Evolutionary conservation across 192 early-diverging fungal species (phyloP), one percentile per base, ranked within the genome.

Genomic region (Spizellomyces sp.): DNA sequence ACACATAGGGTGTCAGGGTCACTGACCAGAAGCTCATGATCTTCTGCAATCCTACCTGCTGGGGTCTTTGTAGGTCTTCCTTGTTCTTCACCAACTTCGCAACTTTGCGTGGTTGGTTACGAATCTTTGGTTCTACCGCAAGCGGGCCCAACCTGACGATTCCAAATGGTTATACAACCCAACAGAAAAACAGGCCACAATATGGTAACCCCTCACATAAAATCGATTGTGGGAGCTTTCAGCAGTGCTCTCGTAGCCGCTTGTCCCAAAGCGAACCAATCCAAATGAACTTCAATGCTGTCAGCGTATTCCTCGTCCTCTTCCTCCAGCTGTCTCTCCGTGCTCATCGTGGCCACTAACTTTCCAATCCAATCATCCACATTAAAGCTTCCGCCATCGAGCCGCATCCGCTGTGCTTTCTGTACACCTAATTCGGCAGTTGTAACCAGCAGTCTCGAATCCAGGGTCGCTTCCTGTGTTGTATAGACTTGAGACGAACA

Each of bases 391-490:
- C 88, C 84, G 41, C 85, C 84, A 59, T 93, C 91, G 44, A 94
- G 80, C 8, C 88, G 86, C 76, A 96, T 82, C 61, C 89, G 86
- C 58, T 90, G 86, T 6, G 91, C 90, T 54, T 90, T 93, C 77
- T 93, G 87, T 9, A 87, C 87, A 48, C 86, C 85, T 36, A 95
- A 69, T 63, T 93, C 90, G 1, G 93, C 87, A 0, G 91, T 86
- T 12, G 88, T 62, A 8, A 95, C 83, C 17, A 98, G 80, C 4
- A 95, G 74, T 9, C 85, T 84, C n/a, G 94, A 89, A 86, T 98
- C 95, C 36, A 98, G 79, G 0, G 90, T 87, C 9, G 94, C 94
- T 83, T 98, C 96, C 27, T 92, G 87, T 0, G 93, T 89, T 64
- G 88, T 87, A 44, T 79, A 76, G 2, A 98, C 96, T 91, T 47